Evolutionary conservation across 352 stramenopile genomes (phyloP).

Genomic region (Phytophthora uliginosa): DNA sequence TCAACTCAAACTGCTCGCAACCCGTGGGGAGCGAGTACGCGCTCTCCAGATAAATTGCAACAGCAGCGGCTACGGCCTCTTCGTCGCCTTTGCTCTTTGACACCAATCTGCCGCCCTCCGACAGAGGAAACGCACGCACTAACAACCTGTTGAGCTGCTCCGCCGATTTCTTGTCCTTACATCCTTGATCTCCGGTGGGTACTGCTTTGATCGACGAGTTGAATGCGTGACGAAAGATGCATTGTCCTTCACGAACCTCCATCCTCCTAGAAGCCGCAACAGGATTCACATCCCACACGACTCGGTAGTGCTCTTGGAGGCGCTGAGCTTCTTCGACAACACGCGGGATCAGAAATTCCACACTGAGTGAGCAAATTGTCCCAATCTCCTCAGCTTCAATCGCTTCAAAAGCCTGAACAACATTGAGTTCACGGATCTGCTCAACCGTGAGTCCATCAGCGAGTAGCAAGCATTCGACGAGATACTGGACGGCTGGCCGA

Average conservation of each 20-base stretch:
- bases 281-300: slow-evolving; percentile 23
- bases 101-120: slow-evolving; percentile 32
- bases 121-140: slow-evolving; percentile 36
- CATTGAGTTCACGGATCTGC: slow-evolving; percentile 20
- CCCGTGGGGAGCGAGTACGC: slow-evolving; percentile 16
- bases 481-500: slow-evolving; percentile 28
- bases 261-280: neutral
- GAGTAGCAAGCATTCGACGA: slow-evolving; percentile 41
- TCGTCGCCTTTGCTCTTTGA: slow-evolving; percentile 35
- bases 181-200: neutral
- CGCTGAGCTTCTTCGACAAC: slow-evolving; percentile 34
- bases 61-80: slow-evolving; percentile 50
- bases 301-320: slow-evolving; percentile 19
- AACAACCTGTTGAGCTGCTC: slow-evolving; percentile 19
- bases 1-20: slow-evolving; percentile 37
- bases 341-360: slow-evolving; percentile 34
- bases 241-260: slow-evolving; percentile 22
- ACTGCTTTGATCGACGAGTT: slow-evolving; percentile 1
- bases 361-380: slow-evolving; percentile 15
- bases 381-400: slow-evolving; percentile 21
- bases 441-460: slow-evolving; percentile 36
- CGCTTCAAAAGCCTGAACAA: slow-evolving; percentile 36
- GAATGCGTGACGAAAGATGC: slow-evolving; percentile 32
- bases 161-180: neutral
- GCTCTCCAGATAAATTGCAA: slow-evolving; percentile 59